A percentile compares a stretch with the other conserved stretches of the same genome.
phyloP scores from a whole-genome alignment of 176 grass and related monocot species.

The Dactylis glomerata region DNA sequence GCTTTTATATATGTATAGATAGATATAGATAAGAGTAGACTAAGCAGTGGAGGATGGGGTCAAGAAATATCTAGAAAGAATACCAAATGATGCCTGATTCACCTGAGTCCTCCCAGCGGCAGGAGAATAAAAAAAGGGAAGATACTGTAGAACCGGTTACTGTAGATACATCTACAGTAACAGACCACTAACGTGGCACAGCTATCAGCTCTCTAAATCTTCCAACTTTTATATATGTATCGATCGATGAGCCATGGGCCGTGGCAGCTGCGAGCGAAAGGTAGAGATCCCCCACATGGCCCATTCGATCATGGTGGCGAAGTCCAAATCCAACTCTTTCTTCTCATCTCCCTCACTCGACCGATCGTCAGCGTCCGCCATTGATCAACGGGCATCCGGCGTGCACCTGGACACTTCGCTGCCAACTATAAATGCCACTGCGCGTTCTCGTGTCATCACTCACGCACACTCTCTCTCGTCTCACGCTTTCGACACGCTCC shows the following conservation, averaged over 20 bases:
- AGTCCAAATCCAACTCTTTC: constrained; percentile 21
- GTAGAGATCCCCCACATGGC: background rate
- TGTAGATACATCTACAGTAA: no score
- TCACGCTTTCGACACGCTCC: background rate
- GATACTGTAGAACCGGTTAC: no score
- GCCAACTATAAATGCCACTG: constrained; percentile 26
- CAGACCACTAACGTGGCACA: no score
- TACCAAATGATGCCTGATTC: no score
- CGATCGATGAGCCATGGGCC: background rate
- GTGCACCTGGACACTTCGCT: background rate
- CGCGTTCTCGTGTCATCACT: background rate
- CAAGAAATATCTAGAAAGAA: no score
- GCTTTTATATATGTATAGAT: no score
- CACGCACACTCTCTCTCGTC: background rate
- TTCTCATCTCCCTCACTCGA: background rate
- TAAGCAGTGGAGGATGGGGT: no score
- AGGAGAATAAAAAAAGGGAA: no score
- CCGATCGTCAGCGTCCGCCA: background rate
- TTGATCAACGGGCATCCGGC: background rate
- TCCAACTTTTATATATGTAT: no score
- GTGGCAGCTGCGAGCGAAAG: background rate
- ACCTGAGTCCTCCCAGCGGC: no score
- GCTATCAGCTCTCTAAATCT: no score
- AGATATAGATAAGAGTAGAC: no score
- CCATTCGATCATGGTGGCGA: constrained; percentile 16